Conservation (phyloP, 345 rosid genomes). For the Acer negundo region DNA sequence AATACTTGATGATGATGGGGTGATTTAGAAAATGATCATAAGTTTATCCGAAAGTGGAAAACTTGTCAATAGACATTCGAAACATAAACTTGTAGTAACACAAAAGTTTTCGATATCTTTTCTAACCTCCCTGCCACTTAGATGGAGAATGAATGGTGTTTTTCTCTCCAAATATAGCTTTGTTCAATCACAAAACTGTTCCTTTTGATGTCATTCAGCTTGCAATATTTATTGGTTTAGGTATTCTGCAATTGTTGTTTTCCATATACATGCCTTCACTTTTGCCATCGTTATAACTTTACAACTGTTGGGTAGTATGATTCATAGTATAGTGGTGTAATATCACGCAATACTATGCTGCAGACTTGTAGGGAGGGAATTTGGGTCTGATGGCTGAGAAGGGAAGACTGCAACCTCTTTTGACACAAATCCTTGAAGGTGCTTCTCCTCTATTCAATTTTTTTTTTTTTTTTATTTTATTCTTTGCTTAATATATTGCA, state of each 20-base stretch:
- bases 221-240: not conserved
- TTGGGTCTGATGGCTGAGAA: conserved; percentile 52
- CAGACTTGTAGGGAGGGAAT: conserved; percentile 27
- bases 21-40: not conserved
- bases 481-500: conserved; percentile 16
- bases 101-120: not conserved
- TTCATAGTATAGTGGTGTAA: not conserved
- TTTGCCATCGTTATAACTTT: not conserved
- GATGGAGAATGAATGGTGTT: not conserved
- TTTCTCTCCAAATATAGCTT: not conserved
- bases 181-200: not conserved
- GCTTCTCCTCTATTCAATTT: conserved; percentile 12
- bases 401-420: conserved; percentile 61
- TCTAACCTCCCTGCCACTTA: not conserved
- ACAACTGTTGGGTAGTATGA: not conserved
- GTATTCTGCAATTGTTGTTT: not conserved
- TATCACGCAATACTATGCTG: conserved; percentile 7
- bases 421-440: conserved; percentile 85
- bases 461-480: not conserved
- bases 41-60: not conserved
- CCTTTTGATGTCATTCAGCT: not conserved
- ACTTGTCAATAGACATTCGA: conserved; percentile 25
- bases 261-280: not conserved
- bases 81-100: not conserved
- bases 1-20: not conserved